These are phyloP conservation scores for Naganishia kalamii DNA, from an alignment of 768 basidiomycete species.

Conservation along the genomic window DNA sequence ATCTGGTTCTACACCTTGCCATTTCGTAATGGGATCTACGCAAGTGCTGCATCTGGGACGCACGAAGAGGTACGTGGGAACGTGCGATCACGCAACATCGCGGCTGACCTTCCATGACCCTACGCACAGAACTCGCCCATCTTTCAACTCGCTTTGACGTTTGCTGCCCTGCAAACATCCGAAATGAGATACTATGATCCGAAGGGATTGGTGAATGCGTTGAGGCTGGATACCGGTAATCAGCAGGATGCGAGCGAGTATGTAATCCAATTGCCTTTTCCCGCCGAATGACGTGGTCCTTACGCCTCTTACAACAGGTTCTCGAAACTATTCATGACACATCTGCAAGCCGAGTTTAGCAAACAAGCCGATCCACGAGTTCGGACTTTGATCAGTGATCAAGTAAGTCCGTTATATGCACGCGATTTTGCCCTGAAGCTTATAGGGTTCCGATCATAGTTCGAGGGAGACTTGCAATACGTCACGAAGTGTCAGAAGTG, in stretches of 20 bases:
- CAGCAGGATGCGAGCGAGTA: slow-evolving; percentile 98
- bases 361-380: slow-evolving; percentile 64
- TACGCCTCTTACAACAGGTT: slow-evolving; percentile 59
- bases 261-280: slow-evolving; percentile 35
- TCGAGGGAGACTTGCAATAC: slow-evolving; percentile 78
- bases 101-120: not conserved
- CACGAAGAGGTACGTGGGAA: slow-evolving; percentile 67
- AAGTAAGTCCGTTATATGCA: slow-evolving; percentile 50
- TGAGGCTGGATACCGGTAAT: slow-evolving; percentile 70
- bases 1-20: slow-evolving; percentile 84
- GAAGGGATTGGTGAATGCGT: slow-evolving; percentile 70
- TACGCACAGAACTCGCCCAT: slow-evolving; percentile 37
- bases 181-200: slow-evolving; percentile 72
- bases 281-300: too few species aligned
- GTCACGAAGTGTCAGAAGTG: slow-evolving; percentile 72
- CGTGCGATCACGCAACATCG: not conserved
- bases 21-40: slow-evolving; percentile 77
- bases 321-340: slow-evolving; percentile 87
- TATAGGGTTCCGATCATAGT: slow-evolving; percentile 51
- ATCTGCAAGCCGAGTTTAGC: slow-evolving; percentile 78
- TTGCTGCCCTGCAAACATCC: slow-evolving; percentile 77
- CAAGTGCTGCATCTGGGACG: slow-evolving; percentile 62
- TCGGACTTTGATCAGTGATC: slow-evolving; percentile 64
- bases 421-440: slow-evolving; percentile 13
- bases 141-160: slow-evolving; percentile 50